These are phyloP conservation scores for Rhododendron molle DNA, from an alignment of 148 eudicot genomes.

Conservation along the genomic window DNA sequence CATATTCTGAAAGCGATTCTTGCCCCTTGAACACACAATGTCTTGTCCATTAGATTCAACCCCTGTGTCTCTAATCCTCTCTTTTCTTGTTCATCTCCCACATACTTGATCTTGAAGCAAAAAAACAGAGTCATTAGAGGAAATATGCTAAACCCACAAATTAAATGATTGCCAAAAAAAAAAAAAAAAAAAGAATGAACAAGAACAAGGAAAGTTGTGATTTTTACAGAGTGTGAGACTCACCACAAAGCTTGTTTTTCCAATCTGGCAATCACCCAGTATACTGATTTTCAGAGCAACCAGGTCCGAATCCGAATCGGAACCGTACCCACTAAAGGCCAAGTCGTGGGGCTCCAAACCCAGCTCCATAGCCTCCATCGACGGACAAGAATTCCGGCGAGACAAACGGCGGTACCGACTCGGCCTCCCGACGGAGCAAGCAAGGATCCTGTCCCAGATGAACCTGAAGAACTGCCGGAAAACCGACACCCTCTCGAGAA, in stretches of 20 bases:
- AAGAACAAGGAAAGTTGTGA: neutral
- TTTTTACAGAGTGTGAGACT: neutral
- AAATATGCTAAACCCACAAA: neutral
- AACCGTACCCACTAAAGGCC: constrained; percentile 34
- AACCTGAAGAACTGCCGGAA: constrained; percentile 47
- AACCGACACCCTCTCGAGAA: constrained; percentile 28
- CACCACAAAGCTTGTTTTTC: constrained; percentile 85
- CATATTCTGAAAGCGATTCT: constrained; percentile 81
- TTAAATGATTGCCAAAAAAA: neutral
- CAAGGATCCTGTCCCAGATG: constrained; percentile 50
- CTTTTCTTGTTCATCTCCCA: constrained; percentile 80
- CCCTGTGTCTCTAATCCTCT: constrained; percentile 68
- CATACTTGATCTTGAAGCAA: constrained; percentile 61
- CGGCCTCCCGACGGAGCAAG: constrained; percentile 36
- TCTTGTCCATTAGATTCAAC: constrained; percentile 75
- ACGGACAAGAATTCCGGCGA: constrained; percentile 16
- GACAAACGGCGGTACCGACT: constrained; percentile 37
- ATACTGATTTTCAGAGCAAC: constrained; percentile 66
- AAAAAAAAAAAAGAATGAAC: neutral
- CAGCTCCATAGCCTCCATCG: constrained; percentile 22
- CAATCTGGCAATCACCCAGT: constrained; percentile 70
- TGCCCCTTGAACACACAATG: constrained; percentile 56
- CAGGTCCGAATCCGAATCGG: constrained; percentile 83
- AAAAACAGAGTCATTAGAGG: neutral
- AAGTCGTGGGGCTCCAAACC: constrained; percentile 13